phyloP scores from a whole-genome alignment of 2,329 filamentous ascomycete species.

The Ilyonectria sp. region DNA sequence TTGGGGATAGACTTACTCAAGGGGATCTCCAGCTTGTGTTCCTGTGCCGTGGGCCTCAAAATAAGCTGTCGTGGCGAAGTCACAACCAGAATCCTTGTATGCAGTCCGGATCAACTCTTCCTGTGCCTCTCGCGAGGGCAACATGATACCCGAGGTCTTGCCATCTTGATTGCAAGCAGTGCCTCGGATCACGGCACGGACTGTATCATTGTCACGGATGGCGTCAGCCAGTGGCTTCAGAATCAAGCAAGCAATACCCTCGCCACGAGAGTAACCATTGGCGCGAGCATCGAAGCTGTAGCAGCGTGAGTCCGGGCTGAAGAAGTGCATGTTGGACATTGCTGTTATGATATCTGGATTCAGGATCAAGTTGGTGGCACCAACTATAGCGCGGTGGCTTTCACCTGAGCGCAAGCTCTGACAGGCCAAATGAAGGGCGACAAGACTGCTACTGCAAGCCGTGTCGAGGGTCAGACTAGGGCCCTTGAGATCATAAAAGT shows the following conservation, averaged over 20 bases:
- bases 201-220: slow-evolving; percentile 57
- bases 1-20: slow-evolving; percentile 11
- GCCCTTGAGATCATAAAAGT: slow-evolving; percentile 23
- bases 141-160: slow-evolving; percentile 55
- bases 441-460: slow-evolving; percentile 19
- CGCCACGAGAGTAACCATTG: slow-evolving; percentile 61
- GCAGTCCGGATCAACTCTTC: slow-evolving; percentile 49
- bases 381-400: slow-evolving; percentile 43
- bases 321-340: slow-evolving; percentile 43
- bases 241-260: slow-evolving; percentile 55
- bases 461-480: slow-evolving; percentile 21
- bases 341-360: slow-evolving; percentile 41
- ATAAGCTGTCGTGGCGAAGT: slow-evolving; percentile 38
- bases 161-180: slow-evolving; percentile 58
- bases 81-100: slow-evolving; percentile 45
- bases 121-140: slow-evolving; percentile 53
- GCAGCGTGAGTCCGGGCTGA: slow-evolving; percentile 43
- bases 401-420: slow-evolving; percentile 31
- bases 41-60: slow-evolving; percentile 45
- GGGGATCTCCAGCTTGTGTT: slow-evolving; percentile 39
- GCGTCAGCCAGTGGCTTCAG: slow-evolving; percentile 62
- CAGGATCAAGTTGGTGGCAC: slow-evolving; percentile 43
- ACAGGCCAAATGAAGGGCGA: slow-evolving; percentile 32
- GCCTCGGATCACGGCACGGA: slow-evolving; percentile 54
- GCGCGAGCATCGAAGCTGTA: slow-evolving; percentile 56